These are phyloP conservation scores for Phaseolus coccineus DNA, from an alignment of 331 rosid genomes.

Conservation along the genomic window DNA sequence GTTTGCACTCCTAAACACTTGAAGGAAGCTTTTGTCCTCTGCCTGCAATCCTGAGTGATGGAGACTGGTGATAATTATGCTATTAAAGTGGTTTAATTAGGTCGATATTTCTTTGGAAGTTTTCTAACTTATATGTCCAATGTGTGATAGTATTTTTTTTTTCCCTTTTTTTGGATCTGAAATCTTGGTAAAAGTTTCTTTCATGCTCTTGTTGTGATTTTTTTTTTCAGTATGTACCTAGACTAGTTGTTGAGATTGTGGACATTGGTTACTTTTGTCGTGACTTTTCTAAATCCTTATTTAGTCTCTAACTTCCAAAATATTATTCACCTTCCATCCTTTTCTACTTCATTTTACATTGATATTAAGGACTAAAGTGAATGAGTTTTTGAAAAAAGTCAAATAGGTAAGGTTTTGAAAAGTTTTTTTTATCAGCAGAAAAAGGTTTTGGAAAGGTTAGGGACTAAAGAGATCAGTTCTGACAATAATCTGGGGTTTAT, in stretches of 20 bases:
- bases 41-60: slow-evolving; percentile 20
- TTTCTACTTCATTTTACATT: neutral
- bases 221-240: neutral
- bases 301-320: neutral
- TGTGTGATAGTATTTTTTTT: slow-evolving; percentile 6
- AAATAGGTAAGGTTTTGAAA: neutral
- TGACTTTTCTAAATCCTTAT: neutral
- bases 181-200: neutral
- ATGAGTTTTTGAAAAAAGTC: neutral
- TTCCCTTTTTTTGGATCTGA: neutral
- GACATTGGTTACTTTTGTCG: neutral
- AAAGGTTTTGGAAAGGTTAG: neutral
- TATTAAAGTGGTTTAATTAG: slow-evolving; percentile 14
- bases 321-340: neutral
- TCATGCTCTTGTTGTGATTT: neutral
- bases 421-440: neutral
- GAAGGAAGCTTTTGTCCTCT: neutral
- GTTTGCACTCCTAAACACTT: slow-evolving; percentile 19
- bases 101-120: slow-evolving; percentile 28
- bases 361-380: neutral
- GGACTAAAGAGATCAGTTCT: neutral
- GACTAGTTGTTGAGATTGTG: neutral
- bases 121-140: slow-evolving; percentile 14
- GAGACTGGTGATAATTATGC: slow-evolving; percentile 18
- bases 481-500: neutral